Base-by-base conservation (phyloP, 371 early-diverging fungal species). In the Nematocida ausubeli region DNA sequence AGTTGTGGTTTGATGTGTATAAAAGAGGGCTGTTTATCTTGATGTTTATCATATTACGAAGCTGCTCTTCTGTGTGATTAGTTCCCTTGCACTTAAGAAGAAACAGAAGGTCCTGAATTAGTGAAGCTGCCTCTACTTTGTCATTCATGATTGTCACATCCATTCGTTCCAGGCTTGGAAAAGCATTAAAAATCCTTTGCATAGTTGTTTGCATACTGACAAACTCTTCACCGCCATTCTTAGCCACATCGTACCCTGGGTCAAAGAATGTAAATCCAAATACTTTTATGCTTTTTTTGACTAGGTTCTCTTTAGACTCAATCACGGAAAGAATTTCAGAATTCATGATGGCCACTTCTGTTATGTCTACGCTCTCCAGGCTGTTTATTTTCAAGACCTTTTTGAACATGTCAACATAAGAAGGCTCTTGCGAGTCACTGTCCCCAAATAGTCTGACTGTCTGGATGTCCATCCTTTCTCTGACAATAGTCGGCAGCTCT, bases 261-360 rank as follows among this genome's bases (percentile, higher is more conserved):
- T 75, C 78, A 35, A 40, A 30, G 78, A 67, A 75, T 16, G 37
- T 35, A 56, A 75, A 75, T 19, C 34, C 16, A 51, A 75, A 75
- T 16, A 14, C 14, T 44, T 49, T 75, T 12, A 75, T 44, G 19
- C 39, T 63, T 5, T 40, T 30, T 9, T 49, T 65, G 22, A 58
- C 19, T 3, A 16, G n/a, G 19, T 66, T 63, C 16, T 42, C 24
- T 22, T 22, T 22, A 1, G 32, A 30, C 39, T 64, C 28, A 5
- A 75, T 4, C 0, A n/a, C 67, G 26, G 42, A 26, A 49, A 75
- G 28, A 26, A 75, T 39, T 39, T 66, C 56, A 7, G 49, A 34
- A n/a, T 30, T 52, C 24, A 28, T 26, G 26, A 75, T 66, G 12
- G 34, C 14, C 12, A 64, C 6, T 3, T 30, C 34, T 19, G 78